Evolutionary conservation across 345 rosid genomes (phyloP).

Genomic region (Syzygium grande): DNA sequence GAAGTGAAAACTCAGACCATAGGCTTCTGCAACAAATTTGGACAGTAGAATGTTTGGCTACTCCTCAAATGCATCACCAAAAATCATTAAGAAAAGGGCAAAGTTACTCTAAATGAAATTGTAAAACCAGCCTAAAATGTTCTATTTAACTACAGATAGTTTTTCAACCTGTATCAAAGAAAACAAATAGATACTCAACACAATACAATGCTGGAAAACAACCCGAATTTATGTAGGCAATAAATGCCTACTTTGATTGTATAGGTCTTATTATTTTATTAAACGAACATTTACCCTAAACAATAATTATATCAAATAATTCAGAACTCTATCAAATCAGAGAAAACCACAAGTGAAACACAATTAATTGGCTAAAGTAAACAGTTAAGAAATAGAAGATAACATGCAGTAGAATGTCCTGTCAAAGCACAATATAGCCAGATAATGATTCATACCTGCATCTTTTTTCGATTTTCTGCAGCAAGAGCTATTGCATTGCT

Average conservation of each 20-base stretch:
- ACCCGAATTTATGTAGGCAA: not conserved
- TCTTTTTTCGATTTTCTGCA: constrained; percentile 90
- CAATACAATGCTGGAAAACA: not conserved
- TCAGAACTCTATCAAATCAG: not conserved
- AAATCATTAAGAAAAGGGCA: not conserved
- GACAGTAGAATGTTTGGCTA: not conserved
- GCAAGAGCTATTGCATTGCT: constrained; percentile 66
- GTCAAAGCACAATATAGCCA: not conserved
- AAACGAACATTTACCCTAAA: not conserved
- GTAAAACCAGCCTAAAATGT: not conserved
- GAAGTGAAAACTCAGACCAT: not conserved
- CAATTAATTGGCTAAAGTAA: not conserved
- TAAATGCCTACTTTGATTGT: not conserved
- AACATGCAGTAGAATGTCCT: not conserved
- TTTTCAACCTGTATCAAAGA: not conserved
- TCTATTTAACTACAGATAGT: not conserved
- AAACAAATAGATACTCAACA: not conserved
- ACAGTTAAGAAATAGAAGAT: not conserved
- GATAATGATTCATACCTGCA: constrained; percentile 47
- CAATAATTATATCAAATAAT: not conserved
- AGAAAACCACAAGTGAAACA: not conserved
- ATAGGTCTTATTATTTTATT: not conserved
- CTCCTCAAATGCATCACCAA: not conserved
- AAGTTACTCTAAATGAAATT: not conserved
- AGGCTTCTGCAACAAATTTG: not conserved